phyloP scores from a whole-genome alignment of 345 rosid genomes.

The Murraya koenigii region DNA sequence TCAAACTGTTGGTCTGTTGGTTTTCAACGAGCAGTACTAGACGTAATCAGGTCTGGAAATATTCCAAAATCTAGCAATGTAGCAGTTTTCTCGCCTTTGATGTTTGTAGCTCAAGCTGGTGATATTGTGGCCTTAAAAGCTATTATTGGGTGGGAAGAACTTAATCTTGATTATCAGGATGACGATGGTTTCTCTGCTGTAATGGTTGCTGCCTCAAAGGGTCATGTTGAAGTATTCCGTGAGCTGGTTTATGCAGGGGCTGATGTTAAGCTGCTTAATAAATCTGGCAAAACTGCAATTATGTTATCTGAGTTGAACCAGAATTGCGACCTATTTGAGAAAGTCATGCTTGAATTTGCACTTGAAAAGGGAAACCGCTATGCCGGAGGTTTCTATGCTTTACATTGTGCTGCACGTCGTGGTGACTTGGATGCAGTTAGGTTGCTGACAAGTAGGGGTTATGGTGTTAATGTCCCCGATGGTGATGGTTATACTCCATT shows the following conservation, averaged over 20 bases:
- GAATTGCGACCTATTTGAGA: conserved; percentile 68
- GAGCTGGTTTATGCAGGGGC: conserved; percentile 81
- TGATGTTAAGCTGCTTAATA: conserved; percentile 74
- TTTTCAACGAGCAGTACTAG: conserved; percentile 60
- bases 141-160: conserved; percentile 37
- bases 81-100: conserved; percentile 56
- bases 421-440: conserved; percentile 75
- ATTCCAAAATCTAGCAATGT: conserved; percentile 57
- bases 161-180: conserved; percentile 73
- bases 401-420: conserved; percentile 93
- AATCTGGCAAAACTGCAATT: conserved; percentile 71
- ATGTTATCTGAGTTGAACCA: conserved; percentile 60
- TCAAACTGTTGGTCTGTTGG: conserved; percentile 64
- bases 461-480: conserved; percentile 66
- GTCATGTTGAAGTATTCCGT: conserved; percentile 77
- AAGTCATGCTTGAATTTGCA: conserved; percentile 90
- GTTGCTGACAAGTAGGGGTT: conserved; percentile 61
- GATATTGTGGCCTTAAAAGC: conserved; percentile 61
- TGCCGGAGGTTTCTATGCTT: conserved; percentile 81
- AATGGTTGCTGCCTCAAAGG: conserved; percentile 79
- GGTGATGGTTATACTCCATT: conserved; percentile 91
- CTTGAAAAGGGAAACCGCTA: conserved; percentile 72
- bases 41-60: conserved; percentile 50
- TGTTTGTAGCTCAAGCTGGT: conserved; percentile 65
- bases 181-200: conserved; percentile 81